Evolutionary conservation across 371 early-diverging fungal genomes (phyloP), one percentile per base, ranked within the genome.

Genomic region (Apophysomyces elegans): DNA sequence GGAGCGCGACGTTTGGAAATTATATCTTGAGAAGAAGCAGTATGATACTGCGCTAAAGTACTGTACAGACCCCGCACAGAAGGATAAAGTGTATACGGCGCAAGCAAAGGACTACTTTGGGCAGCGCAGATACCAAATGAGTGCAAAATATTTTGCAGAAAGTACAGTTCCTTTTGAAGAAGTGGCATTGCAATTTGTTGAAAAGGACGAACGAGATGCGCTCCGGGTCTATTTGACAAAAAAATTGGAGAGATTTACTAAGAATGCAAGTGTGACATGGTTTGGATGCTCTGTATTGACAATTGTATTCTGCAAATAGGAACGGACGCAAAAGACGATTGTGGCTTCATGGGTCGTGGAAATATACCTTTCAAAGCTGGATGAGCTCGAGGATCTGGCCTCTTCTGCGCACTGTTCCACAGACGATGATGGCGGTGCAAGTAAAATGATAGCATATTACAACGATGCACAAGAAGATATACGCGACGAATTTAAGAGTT

Each of bases 1-100:
- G 74, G 95, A 95, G 61, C 87, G 96, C 5, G 90, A 97, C 69
- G 90, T 96, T 3, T 98, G 99, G 99, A 85, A 87, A 16, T 78
- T 95, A 0, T 95, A 92, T 66, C 79, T 98, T 45, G 80, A 86
- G 45, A 86, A 88, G 64, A 85, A 85, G 47, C 76, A 87, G 62
- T 96, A 91, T 67, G 91, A 92, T 26, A 75, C 81, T 13, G 95
- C 96, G 2, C 72, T 93, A 37, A 78, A 86, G 43, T 91, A 90
- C 70, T 89, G 91, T 69, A 92, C 90, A 78, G 90, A 87, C 61
- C 80, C 87, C 2, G 78, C 83, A 0, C 95, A 96, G 69, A 83
- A 84, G 50, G 92, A 95, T 66, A 81, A 78, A 37, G 89, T 97
- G 16, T 72, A 91, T 56, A 90, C 89, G 0, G 85, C 93, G 0